Evolutionary conservation across 2,329 filamentous ascomycete species (phyloP).

Genomic region (Didymella sp.): DNA sequence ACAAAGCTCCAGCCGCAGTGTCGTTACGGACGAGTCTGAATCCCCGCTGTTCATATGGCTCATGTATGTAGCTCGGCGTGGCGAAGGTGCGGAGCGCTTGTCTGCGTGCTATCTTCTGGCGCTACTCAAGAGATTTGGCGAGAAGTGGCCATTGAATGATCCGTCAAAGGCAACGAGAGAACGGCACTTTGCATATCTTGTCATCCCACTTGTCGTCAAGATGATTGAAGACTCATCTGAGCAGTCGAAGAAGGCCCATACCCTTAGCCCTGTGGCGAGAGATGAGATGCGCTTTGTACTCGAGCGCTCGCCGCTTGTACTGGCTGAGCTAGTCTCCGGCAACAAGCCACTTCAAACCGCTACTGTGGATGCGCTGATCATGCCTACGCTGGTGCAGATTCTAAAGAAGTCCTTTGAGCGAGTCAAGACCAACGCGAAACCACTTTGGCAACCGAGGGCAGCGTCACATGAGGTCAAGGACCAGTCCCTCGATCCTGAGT

Average conservation of each 20-base stretch:
- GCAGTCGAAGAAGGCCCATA: constrained; percentile 31
- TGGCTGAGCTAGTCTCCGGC: constrained; percentile 80
- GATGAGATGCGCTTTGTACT: constrained; percentile 41
- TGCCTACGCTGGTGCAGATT: constrained; percentile 68
- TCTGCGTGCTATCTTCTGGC: constrained; percentile 52
- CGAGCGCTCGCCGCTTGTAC: constrained; percentile 71
- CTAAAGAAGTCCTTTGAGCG: constrained; percentile 72
- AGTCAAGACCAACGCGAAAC: constrained; percentile 55
- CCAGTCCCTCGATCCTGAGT: constrained; percentile 38
- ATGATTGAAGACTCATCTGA: constrained; percentile 53
- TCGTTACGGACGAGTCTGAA: constrained; percentile 53
- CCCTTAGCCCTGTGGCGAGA: constrained; percentile 56
- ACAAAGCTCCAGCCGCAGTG: constrained; percentile 36
- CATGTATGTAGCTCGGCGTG: constrained; percentile 53
- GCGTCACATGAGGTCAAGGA: constrained; percentile 35
- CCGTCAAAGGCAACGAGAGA: constrained; percentile 49
- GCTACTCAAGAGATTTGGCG: constrained; percentile 47
- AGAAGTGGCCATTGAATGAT: constrained; percentile 47
- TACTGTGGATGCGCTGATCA: constrained; percentile 73
- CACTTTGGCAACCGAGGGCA: constrained; percentile 62
- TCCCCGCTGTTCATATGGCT: constrained; percentile 59
- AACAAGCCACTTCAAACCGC: constrained; percentile 81
- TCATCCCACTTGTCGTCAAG: constrained; percentile 57
- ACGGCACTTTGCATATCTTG: constrained; percentile 54
- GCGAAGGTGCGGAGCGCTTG: constrained; percentile 51